Base-by-base conservation (phyloP, 345 rosid genomes). In the Mallotus nudiflorus region DNA sequence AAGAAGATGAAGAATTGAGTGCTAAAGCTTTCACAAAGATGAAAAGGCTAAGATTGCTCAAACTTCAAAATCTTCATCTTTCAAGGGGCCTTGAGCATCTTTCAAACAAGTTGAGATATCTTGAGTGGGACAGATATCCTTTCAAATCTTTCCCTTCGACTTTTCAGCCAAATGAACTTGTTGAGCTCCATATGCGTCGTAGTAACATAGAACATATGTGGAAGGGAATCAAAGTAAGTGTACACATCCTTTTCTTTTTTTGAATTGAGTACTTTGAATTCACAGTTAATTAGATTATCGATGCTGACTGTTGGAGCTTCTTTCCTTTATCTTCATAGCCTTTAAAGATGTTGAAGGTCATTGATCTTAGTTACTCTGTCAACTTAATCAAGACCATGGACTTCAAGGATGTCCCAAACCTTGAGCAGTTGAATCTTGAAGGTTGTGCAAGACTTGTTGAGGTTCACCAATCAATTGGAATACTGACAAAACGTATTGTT, bases 381-480 rank as follows among this genome's bases (percentile, higher is more conserved):
- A 40, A 27, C 8, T 27, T 75, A 0, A 2, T 10, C 1, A 50
- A 11, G 27, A 33, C 49, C 31, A 54, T 54, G 0, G 65, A 70
- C 5, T n/a, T 75, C 14, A 28, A 20, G 59, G 4, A 20, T 0
- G n/a, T 48, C 4, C 65, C 61, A 2, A 42, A 55, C 4, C 70
- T 69, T 9, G 33, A 69, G 39, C 39, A 24, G 2, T 25, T 70
- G 52, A 49, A 22, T 24, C 61, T 70, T 22, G 13, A 0, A 4
- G 53, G 59, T 6, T 58, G 71, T 28, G 48, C 14, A 39, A 67
- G 53, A 7, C 49, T 73, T 29, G 25, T 48, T 24, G 24, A 73
- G 49, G 35, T 73, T 45, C 53, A 27, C 29, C 45, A 68, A 16
- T 56, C 68, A 1, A 50, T 74, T 61, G 46, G 67, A 50, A 18